Conservation (phyloP, 2,329 filamentous ascomycete genomes). For the Penicillium sp. region DNA sequence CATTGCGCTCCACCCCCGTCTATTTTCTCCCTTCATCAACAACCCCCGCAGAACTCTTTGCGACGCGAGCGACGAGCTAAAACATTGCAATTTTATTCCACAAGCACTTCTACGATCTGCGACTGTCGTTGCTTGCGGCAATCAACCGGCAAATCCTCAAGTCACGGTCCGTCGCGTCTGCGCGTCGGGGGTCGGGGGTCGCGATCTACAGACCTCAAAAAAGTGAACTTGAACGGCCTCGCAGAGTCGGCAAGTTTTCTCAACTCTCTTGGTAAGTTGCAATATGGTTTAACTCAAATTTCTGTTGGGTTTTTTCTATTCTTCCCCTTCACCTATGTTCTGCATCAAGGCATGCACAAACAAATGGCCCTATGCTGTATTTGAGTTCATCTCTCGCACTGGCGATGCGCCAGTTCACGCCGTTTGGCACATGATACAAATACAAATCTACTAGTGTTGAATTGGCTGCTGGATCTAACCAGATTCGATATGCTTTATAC, state of each 20-base stretch:
- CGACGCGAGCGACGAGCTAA: background rate
- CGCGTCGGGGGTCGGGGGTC: slow-evolving; percentile 21
- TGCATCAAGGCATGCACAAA: background rate
- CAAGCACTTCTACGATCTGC: background rate
- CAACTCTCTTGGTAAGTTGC: background rate
- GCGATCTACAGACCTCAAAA: slow-evolving; percentile 14
- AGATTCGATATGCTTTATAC: background rate
- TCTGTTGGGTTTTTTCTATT: background rate
- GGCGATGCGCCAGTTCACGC: background rate
- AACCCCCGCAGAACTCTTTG: background rate
- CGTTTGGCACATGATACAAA: background rate
- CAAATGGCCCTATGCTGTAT: background rate
- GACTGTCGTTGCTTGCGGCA: background rate
- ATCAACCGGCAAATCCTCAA: background rate
- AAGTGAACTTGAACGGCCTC: background rate
- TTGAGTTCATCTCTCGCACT: background rate
- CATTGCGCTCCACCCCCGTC: slow-evolving; percentile 8
- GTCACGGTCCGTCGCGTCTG: slow-evolving; percentile 29
- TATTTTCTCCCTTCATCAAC: slow-evolving; percentile 9
- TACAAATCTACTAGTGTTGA: background rate
- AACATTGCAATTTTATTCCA: background rate
- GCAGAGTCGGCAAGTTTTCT: background rate
- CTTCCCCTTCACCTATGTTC: background rate
- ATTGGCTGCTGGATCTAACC: background rate
- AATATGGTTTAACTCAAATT: background rate